Evolutionary conservation across 73 alveolate genomes (phyloP).

Genomic region (Paramecium bursaria): DNA sequence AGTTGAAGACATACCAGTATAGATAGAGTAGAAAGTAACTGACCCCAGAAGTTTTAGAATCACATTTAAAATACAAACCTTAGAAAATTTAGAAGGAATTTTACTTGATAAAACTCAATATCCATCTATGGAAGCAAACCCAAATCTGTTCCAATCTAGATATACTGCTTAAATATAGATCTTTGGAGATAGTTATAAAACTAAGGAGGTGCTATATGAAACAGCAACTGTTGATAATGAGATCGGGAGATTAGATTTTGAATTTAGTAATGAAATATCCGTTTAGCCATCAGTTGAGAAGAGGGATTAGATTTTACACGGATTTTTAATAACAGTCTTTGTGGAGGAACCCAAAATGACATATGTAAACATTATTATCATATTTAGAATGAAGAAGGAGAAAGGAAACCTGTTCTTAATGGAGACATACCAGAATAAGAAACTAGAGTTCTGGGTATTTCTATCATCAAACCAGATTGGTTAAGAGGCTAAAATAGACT

Average conservation of each 20-base stretch:
- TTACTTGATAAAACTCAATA: slow-evolving; percentile 17
- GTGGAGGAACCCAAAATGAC: slow-evolving; percentile 45
- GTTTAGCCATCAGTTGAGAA: not conserved
- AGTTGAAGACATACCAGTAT: slow-evolving; percentile 7
- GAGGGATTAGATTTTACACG: slow-evolving; percentile 32
- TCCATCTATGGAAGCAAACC: slow-evolving; percentile 14
- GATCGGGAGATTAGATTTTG: slow-evolving; percentile 43
- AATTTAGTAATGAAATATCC: not conserved
- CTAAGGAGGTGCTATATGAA: slow-evolving; percentile 19
- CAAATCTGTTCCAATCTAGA: not conserved
- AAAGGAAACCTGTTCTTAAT: slow-evolving; percentile 26
- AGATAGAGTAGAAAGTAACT: not conserved
- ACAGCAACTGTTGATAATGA: slow-evolving; percentile 32
- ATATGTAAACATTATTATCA: not conserved
- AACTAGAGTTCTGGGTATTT: not conserved
- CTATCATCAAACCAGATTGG: slow-evolving; percentile 41
- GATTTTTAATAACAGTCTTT: not conserved
- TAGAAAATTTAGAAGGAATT: slow-evolving; percentile 54
- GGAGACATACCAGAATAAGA: slow-evolving; percentile 45
- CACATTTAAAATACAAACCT: slow-evolving; percentile 7
- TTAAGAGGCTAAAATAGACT: slow-evolving; percentile 43
- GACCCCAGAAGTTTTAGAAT: slow-evolving; percentile 15
- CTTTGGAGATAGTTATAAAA: not conserved
- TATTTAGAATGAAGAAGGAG: slow-evolving; percentile 48
- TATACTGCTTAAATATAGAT: not conserved